These are phyloP conservation scores for Brachypodium distachyon DNA, from an alignment of 202 grass and related monocot species.

Conservation along the genomic window DNA sequence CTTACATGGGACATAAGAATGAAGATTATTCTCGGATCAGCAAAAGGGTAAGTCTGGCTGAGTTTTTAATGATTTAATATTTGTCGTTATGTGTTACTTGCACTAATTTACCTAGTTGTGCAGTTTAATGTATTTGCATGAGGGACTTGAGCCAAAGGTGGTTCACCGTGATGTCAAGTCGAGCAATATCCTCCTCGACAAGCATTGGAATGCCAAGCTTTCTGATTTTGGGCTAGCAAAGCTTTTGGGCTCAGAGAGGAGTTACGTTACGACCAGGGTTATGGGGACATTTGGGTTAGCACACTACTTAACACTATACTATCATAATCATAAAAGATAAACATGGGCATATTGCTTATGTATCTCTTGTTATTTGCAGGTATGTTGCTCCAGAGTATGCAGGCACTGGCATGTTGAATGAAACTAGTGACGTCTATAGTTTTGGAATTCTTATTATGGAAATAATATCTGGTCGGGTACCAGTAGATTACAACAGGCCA, in stretches of 20 bases:
- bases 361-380: conserved; percentile 29
- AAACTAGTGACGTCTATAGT: conserved; percentile 89
- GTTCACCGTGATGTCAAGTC: conserved; percentile 94
- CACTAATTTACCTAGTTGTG: conserved; percentile 8
- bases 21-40: conserved; percentile 74
- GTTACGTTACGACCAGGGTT: conserved; percentile 83
- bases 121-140: conserved; percentile 94
- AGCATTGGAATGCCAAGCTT: conserved; percentile 84
- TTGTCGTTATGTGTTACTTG: background rate
- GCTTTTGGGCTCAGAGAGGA: conserved; percentile 84
- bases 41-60: conserved; percentile 58
- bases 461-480: conserved; percentile 81
- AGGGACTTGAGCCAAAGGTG: conserved; percentile 92
- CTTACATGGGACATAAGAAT: conserved; percentile 93
- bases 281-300: conserved; percentile 93
- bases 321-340: background rate
- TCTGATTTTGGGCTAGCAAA: conserved; percentile 95
- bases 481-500: conserved; percentile 86
- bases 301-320: background rate
- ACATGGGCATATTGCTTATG: conserved; percentile 6
- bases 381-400: conserved; percentile 95
- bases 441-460: conserved; percentile 98
- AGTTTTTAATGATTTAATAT: background rate
- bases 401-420: conserved; percentile 90
- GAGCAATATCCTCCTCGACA: conserved; percentile 90